Conservation (phyloP, 2,329 filamentous ascomycete species). For the Fusarium keratoplasticum region DNA sequence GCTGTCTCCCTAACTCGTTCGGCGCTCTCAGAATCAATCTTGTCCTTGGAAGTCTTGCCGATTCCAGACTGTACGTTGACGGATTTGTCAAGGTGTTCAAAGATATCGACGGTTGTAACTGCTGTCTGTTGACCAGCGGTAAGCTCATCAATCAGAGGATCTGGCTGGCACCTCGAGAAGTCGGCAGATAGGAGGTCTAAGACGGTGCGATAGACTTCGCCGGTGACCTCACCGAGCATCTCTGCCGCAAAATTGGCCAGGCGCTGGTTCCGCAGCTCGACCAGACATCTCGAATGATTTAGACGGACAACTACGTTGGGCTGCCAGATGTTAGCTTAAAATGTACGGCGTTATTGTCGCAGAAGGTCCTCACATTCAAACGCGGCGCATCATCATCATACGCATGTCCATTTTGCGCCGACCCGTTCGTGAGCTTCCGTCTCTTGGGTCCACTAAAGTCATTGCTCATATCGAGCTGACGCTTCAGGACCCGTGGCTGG, state of each 20-base stretch:
- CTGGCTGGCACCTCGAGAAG: conserved; percentile 73
- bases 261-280: conserved; percentile 83
- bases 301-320: conserved; percentile 79
- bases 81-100: conserved; percentile 62
- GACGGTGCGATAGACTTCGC: conserved; percentile 80
- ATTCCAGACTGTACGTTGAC: conserved; percentile 68
- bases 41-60: conserved; percentile 63
- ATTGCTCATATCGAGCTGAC: conserved; percentile 59
- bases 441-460: conserved; percentile 59
- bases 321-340: conserved; percentile 59
- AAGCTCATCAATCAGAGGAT: conserved; percentile 56
- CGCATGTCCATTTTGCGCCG: conserved; percentile 41
- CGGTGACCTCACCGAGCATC: conserved; percentile 78
- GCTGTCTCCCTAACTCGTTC: conserved; percentile 60
- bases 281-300: conserved; percentile 86
- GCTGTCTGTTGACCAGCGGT: conserved; percentile 45
- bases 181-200: conserved; percentile 78
- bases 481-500: conserved; percentile 63
- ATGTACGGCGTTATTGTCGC: not conserved
- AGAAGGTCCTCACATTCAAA: conserved; percentile 63
- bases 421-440: conserved; percentile 65
- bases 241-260: conserved; percentile 80
- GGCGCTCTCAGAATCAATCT: conserved; percentile 58
- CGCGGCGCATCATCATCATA: conserved; percentile 56
- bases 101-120: conserved; percentile 68